Evolutionary conservation across 2,329 filamentous ascomycete genomes (phyloP).

Genomic region (Talaromyces sp.): DNA sequence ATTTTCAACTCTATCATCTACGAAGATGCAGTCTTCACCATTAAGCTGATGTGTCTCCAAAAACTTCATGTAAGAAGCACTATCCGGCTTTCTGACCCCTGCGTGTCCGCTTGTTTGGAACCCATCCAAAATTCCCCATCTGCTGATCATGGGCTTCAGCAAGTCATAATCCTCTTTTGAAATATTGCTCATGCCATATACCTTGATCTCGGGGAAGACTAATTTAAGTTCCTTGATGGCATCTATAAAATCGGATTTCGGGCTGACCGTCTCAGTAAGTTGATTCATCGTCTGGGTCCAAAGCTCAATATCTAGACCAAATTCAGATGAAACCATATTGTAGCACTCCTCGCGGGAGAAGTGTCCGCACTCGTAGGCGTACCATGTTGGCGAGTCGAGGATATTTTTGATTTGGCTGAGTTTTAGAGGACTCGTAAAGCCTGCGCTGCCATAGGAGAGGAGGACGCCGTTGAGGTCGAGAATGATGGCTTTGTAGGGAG

Average conservation of each 20-base stretch:
- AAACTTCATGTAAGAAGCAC: no score
- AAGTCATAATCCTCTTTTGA: no score
- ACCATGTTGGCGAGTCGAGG: not conserved
- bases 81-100: no score
- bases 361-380: not conserved
- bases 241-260: not conserved
- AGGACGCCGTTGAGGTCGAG: constrained; percentile 1
- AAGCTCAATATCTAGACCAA: not conserved
- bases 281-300: not conserved
- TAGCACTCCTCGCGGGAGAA: not conserved
- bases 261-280: not conserved
- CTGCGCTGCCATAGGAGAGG: not conserved
- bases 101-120: no score
- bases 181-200: no score
- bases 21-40: no score
- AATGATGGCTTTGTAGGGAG: constrained; percentile 6
- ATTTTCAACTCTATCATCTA: no score
- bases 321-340: not conserved
- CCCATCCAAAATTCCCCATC: not conserved
- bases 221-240: not conserved
- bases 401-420: not conserved
- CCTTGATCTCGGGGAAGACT: not conserved
- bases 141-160: not conserved
- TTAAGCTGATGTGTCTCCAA: no score
- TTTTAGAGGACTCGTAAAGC: not conserved